Conservation (phyloP, 1,284 basidiomycete genomes). For the Sanghuangporus baumii region DNA sequence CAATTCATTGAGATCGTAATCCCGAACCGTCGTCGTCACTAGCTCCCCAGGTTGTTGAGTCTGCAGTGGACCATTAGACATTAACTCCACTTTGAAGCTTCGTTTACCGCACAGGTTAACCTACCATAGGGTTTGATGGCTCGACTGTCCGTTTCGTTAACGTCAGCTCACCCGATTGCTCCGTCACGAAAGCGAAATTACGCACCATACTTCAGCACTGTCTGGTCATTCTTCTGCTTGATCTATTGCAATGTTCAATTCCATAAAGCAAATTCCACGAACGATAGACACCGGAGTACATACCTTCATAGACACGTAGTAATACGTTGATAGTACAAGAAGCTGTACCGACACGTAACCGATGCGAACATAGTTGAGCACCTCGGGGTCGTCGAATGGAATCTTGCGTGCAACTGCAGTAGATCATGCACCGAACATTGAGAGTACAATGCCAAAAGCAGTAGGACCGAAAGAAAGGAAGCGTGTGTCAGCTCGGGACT, state of each 20-base stretch:
- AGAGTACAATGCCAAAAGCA: background rate
- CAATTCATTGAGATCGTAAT: constrained; percentile 88
- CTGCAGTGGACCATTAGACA: background rate
- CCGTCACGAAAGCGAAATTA: constrained; percentile 15
- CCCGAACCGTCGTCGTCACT: constrained; percentile 87
- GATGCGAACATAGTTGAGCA: constrained; percentile 78
- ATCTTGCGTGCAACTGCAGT: constrained; percentile 79
- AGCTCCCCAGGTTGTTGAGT: constrained; percentile 63
- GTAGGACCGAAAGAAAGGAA: background rate
- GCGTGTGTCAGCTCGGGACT: background rate
- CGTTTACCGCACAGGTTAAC: constrained; percentile 15
- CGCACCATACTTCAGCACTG: constrained; percentile 89
- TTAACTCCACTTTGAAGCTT: background rate
- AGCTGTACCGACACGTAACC: constrained; percentile 78
- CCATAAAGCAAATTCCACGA: background rate
- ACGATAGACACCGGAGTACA: background rate
- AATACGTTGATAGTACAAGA: constrained; percentile 68
- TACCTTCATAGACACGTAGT: constrained; percentile 50
- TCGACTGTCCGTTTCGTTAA: constrained; percentile 42
- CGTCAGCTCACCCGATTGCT: constrained; percentile 4
- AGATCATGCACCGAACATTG: background rate
- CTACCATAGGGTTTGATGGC: constrained; percentile 53
- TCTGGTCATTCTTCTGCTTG: constrained; percentile 92
- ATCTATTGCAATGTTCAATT: constrained; percentile 44
- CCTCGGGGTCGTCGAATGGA: constrained; percentile 85